phyloP scores from a whole-genome alignment of 139 green algal species.

The Chlamydomonas asymmetrica region DNA sequence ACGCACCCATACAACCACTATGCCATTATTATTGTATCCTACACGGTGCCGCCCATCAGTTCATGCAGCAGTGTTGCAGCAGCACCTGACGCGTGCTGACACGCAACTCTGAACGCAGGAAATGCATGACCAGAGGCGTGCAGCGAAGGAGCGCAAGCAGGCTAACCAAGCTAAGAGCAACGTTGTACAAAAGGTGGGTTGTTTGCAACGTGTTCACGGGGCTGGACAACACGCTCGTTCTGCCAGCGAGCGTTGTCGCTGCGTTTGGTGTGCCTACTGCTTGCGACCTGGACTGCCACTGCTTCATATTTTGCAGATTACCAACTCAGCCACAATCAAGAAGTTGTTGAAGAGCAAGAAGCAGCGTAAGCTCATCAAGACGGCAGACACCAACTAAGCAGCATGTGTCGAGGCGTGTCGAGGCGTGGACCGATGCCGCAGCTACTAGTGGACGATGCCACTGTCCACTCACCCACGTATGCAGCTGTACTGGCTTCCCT shows the following conservation, averaged over 20 bases:
- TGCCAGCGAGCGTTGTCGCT: not conserved
- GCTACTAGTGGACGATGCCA: too few relatives aligned
- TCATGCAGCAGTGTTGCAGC: not conserved
- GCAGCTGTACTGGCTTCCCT: too few relatives aligned
- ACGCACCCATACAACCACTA: not conserved
- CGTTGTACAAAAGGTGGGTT: slow-evolving; percentile 49
- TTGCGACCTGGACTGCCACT: not conserved
- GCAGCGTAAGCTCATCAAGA: slow-evolving; percentile 60
- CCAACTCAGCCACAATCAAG: slow-evolving; percentile 54
- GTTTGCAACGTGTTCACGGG: not conserved
- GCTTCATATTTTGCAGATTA: slow-evolving; percentile 39
- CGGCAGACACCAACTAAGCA: slow-evolving; percentile 59
- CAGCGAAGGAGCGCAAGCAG: slow-evolving; percentile 44
- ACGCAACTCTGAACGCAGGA: slow-evolving; percentile 19
- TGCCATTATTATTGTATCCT: not conserved
- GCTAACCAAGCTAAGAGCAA: slow-evolving; percentile 51
- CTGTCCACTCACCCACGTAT: too few relatives aligned
- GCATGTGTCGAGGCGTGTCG: too few relatives aligned
- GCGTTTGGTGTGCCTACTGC: not conserved
- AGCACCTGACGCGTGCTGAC: not conserved
- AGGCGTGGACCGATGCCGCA: too few relatives aligned
- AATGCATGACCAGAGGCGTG: slow-evolving; percentile 29
- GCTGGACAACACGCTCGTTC: not conserved
- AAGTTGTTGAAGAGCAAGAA: slow-evolving; percentile 73
- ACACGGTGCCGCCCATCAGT: not conserved